Evolutionary conservation across 352 stramenopile species (phyloP), one percentile per base, ranked within the genome.

Genomic region (Peronospora destructor): DNA sequence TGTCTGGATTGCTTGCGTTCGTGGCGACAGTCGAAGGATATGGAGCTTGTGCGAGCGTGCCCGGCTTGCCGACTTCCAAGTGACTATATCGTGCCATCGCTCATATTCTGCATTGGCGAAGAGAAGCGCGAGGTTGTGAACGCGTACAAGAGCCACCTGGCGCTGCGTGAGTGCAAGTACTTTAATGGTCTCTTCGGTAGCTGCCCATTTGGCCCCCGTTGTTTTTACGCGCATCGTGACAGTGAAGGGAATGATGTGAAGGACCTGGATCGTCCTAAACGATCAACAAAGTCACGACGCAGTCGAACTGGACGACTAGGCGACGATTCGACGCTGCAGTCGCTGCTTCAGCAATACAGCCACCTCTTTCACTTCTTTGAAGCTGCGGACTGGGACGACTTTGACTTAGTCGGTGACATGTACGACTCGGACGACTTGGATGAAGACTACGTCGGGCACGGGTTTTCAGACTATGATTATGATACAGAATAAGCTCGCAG

Each of bases 41-140:
- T 83, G 74, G 74, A 90, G 19, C 58, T 75, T 16, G 76, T 76
- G 38, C 76, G 76, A 6, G 59, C 72, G 17, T 90, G 79, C 36
- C 79, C 79, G 2, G 76, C 68, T 11, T 90, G 79, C 13, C 74
- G 79, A 12, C 28, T 76, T 23, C 72, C 74, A 13, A 87, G 76
- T 44, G 76, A 87, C 46, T 90, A 78, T 47, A 85, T 90, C 38
- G 76, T 90, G n/a, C 79, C 79, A 30, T 90, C 79, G 28, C 75
- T 87, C 29, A 70, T 69, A 25, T 90, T 90, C 45, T 81, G 70
- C 50, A 87, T 65, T 19, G 79, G 79, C 19, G 68, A 73, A 1
- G 68, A 69, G 3, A 90, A 90, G 37, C 33, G 46, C 19, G 59
- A 70, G 28, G 68, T 76, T 8, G 68, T 87, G 11, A 72, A 77